These are phyloP conservation scores for Baudoinia panamericana DNA, from an alignment of 495 filamentous ascomycete genomes.

Conservation along the genomic window DNA sequence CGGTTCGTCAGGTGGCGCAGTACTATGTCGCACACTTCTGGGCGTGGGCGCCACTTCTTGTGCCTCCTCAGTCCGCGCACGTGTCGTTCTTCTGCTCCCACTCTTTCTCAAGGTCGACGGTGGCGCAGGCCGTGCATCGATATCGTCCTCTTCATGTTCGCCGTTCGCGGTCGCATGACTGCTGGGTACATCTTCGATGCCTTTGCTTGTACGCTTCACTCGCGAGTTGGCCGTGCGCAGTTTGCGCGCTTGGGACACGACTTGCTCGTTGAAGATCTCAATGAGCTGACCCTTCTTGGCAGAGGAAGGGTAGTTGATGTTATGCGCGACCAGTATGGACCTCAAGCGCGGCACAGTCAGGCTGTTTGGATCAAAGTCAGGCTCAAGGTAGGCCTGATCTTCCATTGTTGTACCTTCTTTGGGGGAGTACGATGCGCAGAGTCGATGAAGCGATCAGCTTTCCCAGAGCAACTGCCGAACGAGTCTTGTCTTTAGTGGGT, in stretches of 20 bases:
- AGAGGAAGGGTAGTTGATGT: constrained; percentile 67
- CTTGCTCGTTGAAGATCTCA: constrained; percentile 64
- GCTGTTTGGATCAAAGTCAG: constrained; percentile 68
- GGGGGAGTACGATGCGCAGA: not conserved
- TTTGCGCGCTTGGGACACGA: constrained; percentile 63
- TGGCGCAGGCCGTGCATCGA: constrained; percentile 37
- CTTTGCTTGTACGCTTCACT: constrained; percentile 66
- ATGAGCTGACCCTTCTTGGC: constrained; percentile 83
- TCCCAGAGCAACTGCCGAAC: no score
- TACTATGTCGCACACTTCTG: constrained; percentile 31
- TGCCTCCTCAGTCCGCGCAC: constrained; percentile 15
- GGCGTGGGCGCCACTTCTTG: constrained; percentile 18
- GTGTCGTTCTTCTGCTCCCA: constrained; percentile 23
- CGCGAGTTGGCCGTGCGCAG: constrained; percentile 59
- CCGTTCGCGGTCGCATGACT: constrained; percentile 41
- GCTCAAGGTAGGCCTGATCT: constrained; percentile 49
- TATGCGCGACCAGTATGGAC: constrained; percentile 76
- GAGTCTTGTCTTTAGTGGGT: no score
- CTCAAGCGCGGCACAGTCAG: constrained; percentile 78
- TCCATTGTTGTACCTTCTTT: constrained; percentile 18
- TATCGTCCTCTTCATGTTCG: constrained; percentile 29
- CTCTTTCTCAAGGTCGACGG: constrained; percentile 28
- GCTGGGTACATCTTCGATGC: constrained; percentile 66
- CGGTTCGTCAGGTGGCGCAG: constrained; percentile 33
- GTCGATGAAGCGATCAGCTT: no score